These are phyloP conservation scores for Penstemon eatonii DNA, from an alignment of 257 asterid species.

Conservation along the genomic window DNA sequence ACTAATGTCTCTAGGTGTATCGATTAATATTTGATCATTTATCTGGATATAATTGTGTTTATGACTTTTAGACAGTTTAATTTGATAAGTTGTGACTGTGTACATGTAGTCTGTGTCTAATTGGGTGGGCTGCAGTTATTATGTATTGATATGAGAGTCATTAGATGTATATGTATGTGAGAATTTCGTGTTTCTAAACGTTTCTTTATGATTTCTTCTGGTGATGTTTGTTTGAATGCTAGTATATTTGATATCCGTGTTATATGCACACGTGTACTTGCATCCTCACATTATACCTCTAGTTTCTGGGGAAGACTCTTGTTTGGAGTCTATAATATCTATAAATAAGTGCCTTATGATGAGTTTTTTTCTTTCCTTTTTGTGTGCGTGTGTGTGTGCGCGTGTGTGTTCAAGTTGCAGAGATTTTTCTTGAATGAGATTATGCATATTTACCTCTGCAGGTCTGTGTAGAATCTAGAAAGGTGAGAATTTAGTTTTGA, in stretches of 20 bases:
- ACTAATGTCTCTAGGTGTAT: background rate
- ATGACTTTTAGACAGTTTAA: background rate
- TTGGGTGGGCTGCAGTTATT: no score
- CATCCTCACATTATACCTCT: background rate
- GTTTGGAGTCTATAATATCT: background rate
- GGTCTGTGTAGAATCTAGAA: slow-evolving; percentile 2
- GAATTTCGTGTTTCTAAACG: background rate
- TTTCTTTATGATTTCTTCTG: background rate
- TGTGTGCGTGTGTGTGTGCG: no score
- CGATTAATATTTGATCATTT: no score
- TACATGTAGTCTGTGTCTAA: background rate
- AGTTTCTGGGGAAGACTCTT: background rate
- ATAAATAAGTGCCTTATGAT: no score
- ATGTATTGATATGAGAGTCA: no score
- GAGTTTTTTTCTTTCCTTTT: no score
- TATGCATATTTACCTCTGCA: slow-evolving; percentile 3
- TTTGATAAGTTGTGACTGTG: background rate
- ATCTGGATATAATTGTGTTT: no score
- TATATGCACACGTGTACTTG: background rate
- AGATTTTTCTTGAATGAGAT: background rate
- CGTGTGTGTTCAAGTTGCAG: background rate
- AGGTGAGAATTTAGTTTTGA: background rate
- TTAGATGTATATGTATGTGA: no score
- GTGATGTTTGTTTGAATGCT: background rate
- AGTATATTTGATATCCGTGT: background rate